A percentile compares a stretch with the other conserved stretches of the same genome.
These are phyloP conservation scores for Petunia secreta DNA, from an alignment of 257 asterid species.

Conservation along the genomic window DNA sequence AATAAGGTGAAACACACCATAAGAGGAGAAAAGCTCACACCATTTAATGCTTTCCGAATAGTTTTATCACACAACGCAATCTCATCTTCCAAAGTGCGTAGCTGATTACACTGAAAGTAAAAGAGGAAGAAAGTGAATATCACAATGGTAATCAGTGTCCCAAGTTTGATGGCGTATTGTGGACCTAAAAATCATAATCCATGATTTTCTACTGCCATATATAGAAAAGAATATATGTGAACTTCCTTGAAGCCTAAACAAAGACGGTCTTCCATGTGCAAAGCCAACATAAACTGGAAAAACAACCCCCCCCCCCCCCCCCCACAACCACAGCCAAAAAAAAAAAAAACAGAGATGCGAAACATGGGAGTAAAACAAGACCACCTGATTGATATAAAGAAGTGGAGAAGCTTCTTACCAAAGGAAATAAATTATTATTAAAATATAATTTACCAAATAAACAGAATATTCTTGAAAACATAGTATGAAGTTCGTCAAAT, in stretches of 20 bases:
- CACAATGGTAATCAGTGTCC: neutral
- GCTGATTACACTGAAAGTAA: slow-evolving; percentile 36
- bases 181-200: slow-evolving; percentile 4
- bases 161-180: neutral
- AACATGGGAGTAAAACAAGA: slow-evolving; percentile 6
- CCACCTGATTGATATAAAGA: neutral
- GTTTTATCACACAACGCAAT: slow-evolving; percentile 35
- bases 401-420: neutral
- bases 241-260: neutral
- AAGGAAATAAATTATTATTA: neutral
- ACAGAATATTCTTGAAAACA: neutral
- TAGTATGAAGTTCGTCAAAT: slow-evolving; percentile 2
- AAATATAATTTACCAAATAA: neutral
- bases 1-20: neutral
- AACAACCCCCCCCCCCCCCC: neutral
- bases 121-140: slow-evolving; percentile 14
- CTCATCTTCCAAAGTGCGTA: slow-evolving; percentile 30
- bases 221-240: slow-evolving; percentile 8
- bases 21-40: slow-evolving; percentile 25
- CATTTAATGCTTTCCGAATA: slow-evolving; percentile 36
- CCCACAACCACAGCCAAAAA: neutral
- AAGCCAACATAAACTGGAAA: neutral
- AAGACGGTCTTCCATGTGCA: slow-evolving; percentile 20
- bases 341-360: neutral
- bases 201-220: neutral